phyloP scores from a whole-genome alignment of 805 yeast genomes.

The Candida succiphila region DNA sequence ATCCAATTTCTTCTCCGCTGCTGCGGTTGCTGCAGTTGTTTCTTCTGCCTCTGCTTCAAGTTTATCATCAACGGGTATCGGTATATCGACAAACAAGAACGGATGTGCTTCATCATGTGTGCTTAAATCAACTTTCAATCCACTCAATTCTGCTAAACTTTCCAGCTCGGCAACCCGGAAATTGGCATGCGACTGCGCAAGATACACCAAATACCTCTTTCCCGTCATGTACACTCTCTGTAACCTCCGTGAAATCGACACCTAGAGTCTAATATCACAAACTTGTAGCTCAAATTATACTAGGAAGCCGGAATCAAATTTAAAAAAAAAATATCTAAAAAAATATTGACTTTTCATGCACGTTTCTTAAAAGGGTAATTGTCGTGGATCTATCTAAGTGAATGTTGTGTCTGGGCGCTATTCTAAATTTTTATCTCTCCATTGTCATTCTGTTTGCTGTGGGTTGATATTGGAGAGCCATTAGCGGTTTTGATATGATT shows the following conservation, averaged over 20 bases:
- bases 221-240: slow-evolving; percentile 14
- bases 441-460: no score
- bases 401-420: no score
- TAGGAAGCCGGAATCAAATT: background rate
- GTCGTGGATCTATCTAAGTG: no score
- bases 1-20: slow-evolving; percentile 38
- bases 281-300: background rate
- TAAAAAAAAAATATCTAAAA: no score
- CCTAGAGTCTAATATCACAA: background rate
- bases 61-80: slow-evolving; percentile 15
- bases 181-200: slow-evolving; percentile 76
- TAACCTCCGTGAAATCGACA: no score
- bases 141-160: slow-evolving; percentile 63
- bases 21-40: slow-evolving; percentile 59
- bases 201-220: slow-evolving; percentile 62
- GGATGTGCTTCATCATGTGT: slow-evolving; percentile 54
- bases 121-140: slow-evolving; percentile 48
- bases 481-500: no score
- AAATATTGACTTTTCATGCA: no score
- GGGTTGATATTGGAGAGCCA: no score
- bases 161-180: slow-evolving; percentile 79
- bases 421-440: no score
- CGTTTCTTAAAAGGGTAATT: no score
- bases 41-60: slow-evolving; percentile 20
- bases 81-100: slow-evolving; percentile 58